Evolutionary conservation across 306 rosid genomes (phyloP).

Genomic region (Amphicarpaea edgeworthii): DNA sequence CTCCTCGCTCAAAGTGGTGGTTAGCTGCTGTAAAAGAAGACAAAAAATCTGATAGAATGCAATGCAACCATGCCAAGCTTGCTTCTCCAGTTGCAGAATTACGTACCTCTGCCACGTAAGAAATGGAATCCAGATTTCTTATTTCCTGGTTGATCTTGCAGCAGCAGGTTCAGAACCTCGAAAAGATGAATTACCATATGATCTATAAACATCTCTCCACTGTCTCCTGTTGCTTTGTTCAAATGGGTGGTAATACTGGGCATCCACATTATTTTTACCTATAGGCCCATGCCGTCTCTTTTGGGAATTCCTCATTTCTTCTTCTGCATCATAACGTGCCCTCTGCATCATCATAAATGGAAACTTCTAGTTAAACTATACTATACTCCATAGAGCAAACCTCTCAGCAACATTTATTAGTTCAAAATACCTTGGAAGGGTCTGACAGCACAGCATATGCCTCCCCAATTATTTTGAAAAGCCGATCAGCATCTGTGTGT

Average conservation of each 20-base stretch:
- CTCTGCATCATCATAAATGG: conserved; percentile 73
- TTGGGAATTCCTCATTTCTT: conserved; percentile 80
- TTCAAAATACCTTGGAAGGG: conserved; percentile 71
- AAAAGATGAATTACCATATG: conserved; percentile 61
- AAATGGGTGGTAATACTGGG: conserved; percentile 64
- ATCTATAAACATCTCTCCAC: conserved; percentile 78
- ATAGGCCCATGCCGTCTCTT: conserved; percentile 74
- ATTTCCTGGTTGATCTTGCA: conserved; percentile 64
- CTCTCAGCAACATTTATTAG: conserved; percentile 22
- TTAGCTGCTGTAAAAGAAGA: conserved; percentile 3
- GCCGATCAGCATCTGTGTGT: conserved; percentile 79
- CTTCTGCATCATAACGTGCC: conserved; percentile 84
- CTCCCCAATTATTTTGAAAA: conserved; percentile 90
- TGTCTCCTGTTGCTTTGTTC: conserved; percentile 72
- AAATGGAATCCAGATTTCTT: conserved; percentile 41
- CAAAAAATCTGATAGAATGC: neutral
- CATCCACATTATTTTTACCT: conserved; percentile 65
- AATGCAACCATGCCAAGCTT: conserved; percentile 16
- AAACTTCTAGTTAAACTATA: conserved; percentile 13
- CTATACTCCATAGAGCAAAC: conserved; percentile 38
- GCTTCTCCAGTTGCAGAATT: conserved; percentile 27
- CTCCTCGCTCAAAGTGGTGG: conserved; percentile 36
- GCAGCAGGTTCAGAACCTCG: conserved; percentile 66
- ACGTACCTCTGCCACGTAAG: neutral
- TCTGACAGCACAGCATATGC: conserved; percentile 90